Conservation (phyloP, 805 yeast genomes). For the Candida pseudoglaebosa region DNA sequence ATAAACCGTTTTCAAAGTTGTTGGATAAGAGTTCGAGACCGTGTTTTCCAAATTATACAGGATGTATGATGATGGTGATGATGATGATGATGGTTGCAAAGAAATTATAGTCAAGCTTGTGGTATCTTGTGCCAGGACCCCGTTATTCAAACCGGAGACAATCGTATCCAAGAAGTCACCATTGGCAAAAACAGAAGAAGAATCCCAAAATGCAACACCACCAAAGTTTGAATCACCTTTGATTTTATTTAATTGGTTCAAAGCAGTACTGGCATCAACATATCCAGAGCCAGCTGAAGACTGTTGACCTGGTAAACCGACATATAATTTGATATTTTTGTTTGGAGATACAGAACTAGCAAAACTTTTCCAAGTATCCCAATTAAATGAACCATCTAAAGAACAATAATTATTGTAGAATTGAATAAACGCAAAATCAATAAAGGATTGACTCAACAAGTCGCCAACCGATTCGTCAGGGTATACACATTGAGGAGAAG, state of each 20-base stretch:
- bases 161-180: conserved; percentile 4
- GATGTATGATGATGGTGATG: too few relatives aligned
- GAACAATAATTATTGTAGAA: conserved; percentile 85
- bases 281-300: conserved; percentile 55
- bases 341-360: conserved; percentile 62
- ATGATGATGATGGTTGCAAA: background rate
- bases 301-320: conserved; percentile 69
- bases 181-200: conserved; percentile 23
- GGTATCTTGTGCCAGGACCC: background rate
- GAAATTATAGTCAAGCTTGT: background rate
- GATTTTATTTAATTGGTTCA: conserved; percentile 13
- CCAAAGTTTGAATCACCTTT: conserved; percentile 25
- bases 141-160: background rate
- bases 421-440: conserved; percentile 84
- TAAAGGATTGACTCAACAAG: conserved; percentile 43
- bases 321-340: conserved; percentile 59
- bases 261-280: conserved; percentile 20
- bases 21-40: too few relatives aligned
- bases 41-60: too few relatives aligned
- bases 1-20: too few relatives aligned
- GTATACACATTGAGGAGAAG: conserved; percentile 90
- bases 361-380: conserved; percentile 67
- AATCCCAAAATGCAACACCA: conserved; percentile 37
- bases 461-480: conserved; percentile 61
- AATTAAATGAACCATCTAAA: conserved; percentile 48